Evolutionary conservation across 208 protist genomes (phyloP), one percentile per base, ranked within the genome.

Genomic region (Strigomonas culicis): DNA sequence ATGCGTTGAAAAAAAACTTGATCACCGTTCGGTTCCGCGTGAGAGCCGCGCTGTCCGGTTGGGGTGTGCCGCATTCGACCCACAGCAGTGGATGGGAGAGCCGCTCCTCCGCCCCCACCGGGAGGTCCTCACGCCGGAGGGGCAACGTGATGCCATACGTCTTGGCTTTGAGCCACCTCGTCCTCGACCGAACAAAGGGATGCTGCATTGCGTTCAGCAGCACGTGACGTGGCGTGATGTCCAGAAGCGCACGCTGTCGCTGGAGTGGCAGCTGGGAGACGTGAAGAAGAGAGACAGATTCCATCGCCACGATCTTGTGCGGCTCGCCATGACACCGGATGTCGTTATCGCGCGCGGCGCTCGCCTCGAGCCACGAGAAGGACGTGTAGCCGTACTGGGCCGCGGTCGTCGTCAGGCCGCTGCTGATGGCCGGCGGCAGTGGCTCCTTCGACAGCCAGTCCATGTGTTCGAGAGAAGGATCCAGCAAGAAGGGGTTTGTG

Each of bases 321-420:
- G 34, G 24, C 27, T 66, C 67, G 32, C 39, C 49, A 11, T 46
- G 22, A 8, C 64, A 24, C 10, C 68, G 44, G 1, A 41, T 58
- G 0, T 79, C 49, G 10, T 52, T 34, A 0, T 43, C 41, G 1
- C 17, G 4, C 25, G 44, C 62, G 11, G 27, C 13, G 15, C 31
- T 59, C 15, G 47, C 58, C 34, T 84, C 77, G 2, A 89, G 59
- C 85, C 88, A 94, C 27, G 74, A 44, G 34, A 92, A 70, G 1
- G 88, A 92, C 1, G 70, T 73, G 72, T 94, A 94, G 27, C 53
- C 1, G 60, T 89, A 92, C 72, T 94, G 88, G 22, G 79, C 74
- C 25, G 80, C 79, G 6, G 88, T 58, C 15, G 88, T 94, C n/a
- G 85, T 92, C 24, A 94, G 80, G 0, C 80, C 70, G 51, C 81